Percentiles rank a stretch among this genome's conserved stretches.
phyloP scores from a whole-genome alignment of 371 early-diverging fungal species.

The Conidiobolus coronatus region DNA sequence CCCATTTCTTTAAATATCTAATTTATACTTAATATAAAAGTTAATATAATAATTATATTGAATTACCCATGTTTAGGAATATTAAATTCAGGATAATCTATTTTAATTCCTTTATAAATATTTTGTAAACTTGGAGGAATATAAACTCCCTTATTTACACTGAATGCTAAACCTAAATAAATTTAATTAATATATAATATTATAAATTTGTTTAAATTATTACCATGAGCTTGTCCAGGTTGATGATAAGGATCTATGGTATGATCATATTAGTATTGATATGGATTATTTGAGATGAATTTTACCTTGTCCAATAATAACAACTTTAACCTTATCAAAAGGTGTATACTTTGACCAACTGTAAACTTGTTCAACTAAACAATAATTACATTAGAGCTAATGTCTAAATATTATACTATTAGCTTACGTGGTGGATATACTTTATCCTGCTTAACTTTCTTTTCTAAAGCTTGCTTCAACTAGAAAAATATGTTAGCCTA shows the following conservation, averaged over 20 bases:
- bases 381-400: neutral
- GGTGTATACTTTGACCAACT: slow-evolving; percentile 53
- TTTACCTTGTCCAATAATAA: slow-evolving; percentile 74
- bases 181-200: neutral
- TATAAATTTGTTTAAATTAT: slow-evolving; percentile 6
- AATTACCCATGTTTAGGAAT: slow-evolving; percentile 31
- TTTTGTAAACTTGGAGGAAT: slow-evolving; percentile 83
- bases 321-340: slow-evolving; percentile 40
- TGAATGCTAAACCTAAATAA: slow-evolving; percentile 38
- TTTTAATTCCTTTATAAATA: slow-evolving; percentile 69
- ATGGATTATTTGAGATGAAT: neutral
- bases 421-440: slow-evolving; percentile 48
- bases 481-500: slow-evolving; percentile 7
- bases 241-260: slow-evolving; percentile 91
- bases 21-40: slow-evolving; percentile 4
- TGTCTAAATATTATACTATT: neutral
- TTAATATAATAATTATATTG: neutral
- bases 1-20: slow-evolving; percentile 60
- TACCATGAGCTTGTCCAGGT: slow-evolving; percentile 76
- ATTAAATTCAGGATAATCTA: slow-evolving; percentile 37
- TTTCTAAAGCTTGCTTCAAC: slow-evolving; percentile 40
- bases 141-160: slow-evolving; percentile 49
- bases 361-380: slow-evolving; percentile 35
- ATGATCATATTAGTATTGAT: neutral
- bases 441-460: slow-evolving; percentile 20